Base-by-base conservation (phyloP, 2,329 filamentous ascomycete genomes). In the Chaetoscypha palmicola region DNA sequence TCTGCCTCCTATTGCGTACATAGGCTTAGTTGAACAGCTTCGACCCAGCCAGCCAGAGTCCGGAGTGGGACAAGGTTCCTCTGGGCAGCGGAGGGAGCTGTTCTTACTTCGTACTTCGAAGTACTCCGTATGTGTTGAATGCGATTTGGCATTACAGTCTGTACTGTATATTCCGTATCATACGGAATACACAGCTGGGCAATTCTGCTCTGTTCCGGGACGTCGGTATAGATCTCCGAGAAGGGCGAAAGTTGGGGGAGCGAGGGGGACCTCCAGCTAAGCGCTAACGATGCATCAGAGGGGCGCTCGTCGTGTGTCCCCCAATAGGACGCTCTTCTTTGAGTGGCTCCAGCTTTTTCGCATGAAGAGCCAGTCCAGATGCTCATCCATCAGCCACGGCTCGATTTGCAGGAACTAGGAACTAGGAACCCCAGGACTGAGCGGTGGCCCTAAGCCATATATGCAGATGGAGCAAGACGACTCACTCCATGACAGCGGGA, bases 171-270 rank as follows among this genome's bases (percentile, higher is more conserved):
- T n/a, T n/a, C n/a, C n/a, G n/a, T n/a, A n/a, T n/a, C n/a, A n/a
- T n/a, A n/a, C n/a, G n/a, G n/a, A n/a, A n/a, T n/a, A n/a, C n/a
- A 23, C n/a, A 11, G 10, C 4, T 19, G n/a, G 22, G 22, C 31
- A 33, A 26, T 20, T 32, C 23, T 48, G 39, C 38, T 46, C 40
- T 43, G 47, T 38, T 47, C 47, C 49, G 51, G 51, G 32, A 50
- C 38, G 19, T 50, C 51, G 51, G 51, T 52, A 41, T 40, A 28
- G 43, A 37, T 46, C 51, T 52, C 51, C 51, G 51, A 38, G 28
- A 43, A 36, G 28, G 38, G 34, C 32, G 19, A 19, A 32, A 28
- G 26, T 33, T 12, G n/a, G 24, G 38, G 24, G 24, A 31, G 22
- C 16, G 16, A 24, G 19, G 26, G 30, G 17, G 34, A 10, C 14